Conservation (phyloP, 2,329 filamentous ascomycete genomes). For the Claviceps sorghi region DNA sequence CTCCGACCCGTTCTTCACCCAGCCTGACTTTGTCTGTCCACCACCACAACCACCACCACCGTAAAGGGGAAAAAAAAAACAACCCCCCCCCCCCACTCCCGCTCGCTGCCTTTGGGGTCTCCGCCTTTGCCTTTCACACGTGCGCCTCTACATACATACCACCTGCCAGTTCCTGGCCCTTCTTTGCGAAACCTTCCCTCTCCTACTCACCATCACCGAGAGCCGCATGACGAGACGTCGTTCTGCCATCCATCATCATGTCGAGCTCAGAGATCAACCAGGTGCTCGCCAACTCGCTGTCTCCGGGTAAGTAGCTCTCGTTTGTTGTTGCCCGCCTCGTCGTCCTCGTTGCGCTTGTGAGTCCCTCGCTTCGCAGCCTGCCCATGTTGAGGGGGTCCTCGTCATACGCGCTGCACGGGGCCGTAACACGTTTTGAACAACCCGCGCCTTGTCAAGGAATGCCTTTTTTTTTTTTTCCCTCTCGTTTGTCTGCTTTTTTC, state of each 20-base stretch:
- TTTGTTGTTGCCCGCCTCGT: neutral
- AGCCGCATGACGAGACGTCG: conserved; percentile 24
- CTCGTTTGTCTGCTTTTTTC: neutral
- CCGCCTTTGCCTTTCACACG: conserved; percentile 7
- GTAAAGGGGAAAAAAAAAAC: neutral
- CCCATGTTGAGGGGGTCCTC: neutral
- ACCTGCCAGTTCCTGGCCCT: conserved; percentile 2
- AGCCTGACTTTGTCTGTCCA: no score
- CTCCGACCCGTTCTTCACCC: neutral
- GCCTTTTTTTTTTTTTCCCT: neutral
- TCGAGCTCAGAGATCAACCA: conserved; percentile 86
- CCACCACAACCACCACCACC: neutral
- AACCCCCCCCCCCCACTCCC: neutral
- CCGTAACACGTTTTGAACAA: neutral
- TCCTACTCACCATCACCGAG: conserved; percentile 10
- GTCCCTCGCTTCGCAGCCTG: neutral
- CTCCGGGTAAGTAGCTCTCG: conserved; percentile 54
- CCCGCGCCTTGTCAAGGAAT: neutral
- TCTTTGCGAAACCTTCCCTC: conserved; percentile 2
- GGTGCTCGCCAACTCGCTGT: conserved; percentile 94
- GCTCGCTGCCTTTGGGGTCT: conserved; percentile 5
- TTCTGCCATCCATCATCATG: conserved; percentile 34
- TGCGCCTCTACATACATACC: conserved; percentile 1
- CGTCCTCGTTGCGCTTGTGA: neutral
- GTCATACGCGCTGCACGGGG: neutral